Base-by-base conservation (phyloP, 768 basidiomycete species). In the Macrocybe gigantea region DNA sequence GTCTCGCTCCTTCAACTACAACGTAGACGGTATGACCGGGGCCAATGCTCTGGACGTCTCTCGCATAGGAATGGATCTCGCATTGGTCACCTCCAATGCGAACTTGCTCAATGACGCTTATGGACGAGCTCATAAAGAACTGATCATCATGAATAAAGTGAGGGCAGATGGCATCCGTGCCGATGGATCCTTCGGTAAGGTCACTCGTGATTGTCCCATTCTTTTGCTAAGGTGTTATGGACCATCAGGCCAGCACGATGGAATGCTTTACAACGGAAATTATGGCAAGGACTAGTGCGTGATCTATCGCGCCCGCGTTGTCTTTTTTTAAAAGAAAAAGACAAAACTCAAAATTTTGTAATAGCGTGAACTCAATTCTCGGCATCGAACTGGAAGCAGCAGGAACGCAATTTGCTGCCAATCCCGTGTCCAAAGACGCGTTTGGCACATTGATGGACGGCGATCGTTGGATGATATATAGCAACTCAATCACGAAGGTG, bases 251-350 rank as follows among this genome's bases (percentile, higher is more conserved):
- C 74, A 86, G 62, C 85, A 88, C 60, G 64, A 59, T 33, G 85
- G 85, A 10, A 68, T 85, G 22, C 58, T 83, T 5, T 87, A 85
- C 56, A 84, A 82, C 49, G 85, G 85, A 32, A 86, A 87, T 56
- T 88, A 88, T 53, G 85, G 73, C 41, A 74, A 73, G 56, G 73
- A 73, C 60, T 74, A 67, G 74, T 73, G 51, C 38, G 71, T 55
- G 22, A 22, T 22, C 22, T n/a, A 13, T 35, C 33, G 31, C 36
- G 10, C 5, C 11, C 9, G 14, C 36, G 13, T 11, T 30, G 5
- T 15, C 3, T 7, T 14, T 39, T 6, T 41, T 33, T 12, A 33
- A 9, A 14, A 44, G 11, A 42, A 3, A 44, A 7, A 8, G n/a
- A n/a, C n/a, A 13, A n/a, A n/a, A 5, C 6, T 12, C 11, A 29